phyloP scores from a whole-genome alignment of 352 stramenopile genomes.

The Globisporangium polare region DNA sequence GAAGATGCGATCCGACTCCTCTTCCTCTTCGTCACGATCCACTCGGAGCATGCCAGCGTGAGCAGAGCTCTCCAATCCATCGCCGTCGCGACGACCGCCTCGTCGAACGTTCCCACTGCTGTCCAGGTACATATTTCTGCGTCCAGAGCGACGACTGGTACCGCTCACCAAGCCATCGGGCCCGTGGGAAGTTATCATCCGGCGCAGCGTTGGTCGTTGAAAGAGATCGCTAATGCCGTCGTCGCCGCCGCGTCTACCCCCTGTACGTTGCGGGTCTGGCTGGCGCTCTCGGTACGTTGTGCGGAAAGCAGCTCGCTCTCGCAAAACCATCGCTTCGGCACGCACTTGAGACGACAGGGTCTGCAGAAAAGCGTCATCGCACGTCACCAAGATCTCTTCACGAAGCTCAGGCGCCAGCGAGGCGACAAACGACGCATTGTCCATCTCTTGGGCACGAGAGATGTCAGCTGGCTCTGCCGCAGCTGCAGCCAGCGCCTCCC shows the following conservation, averaged over 20 bases:
- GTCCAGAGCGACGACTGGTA: slow-evolving; percentile 34
- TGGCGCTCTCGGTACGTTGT: slow-evolving; percentile 62
- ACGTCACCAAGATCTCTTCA: slow-evolving; percentile 96
- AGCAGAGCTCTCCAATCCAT: slow-evolving; percentile 20
- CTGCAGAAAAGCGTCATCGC: slow-evolving; percentile 93
- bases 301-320: slow-evolving; percentile 89
- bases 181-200: slow-evolving; percentile 77
- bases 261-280: slow-evolving; percentile 21
- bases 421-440: slow-evolving; percentile 97
- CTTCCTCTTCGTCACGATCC: slow-evolving; percentile 72
- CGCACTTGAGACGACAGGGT: slow-evolving; percentile 93
- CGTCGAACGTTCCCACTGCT: slow-evolving; percentile 27
- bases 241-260: slow-evolving; percentile 25
- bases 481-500: slow-evolving; percentile 65
- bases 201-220: slow-evolving; percentile 65
- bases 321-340: slow-evolving; percentile 94
- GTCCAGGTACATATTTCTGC: slow-evolving; percentile 39
- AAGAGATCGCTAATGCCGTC: slow-evolving; percentile 65
- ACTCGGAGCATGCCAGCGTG: slow-evolving; percentile 66
- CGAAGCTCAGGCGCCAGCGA: slow-evolving; percentile 94
- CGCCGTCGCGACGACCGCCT: slow-evolving; percentile 34
- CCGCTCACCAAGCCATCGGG: slow-evolving; percentile 34
- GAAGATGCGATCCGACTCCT: slow-evolving; percentile 51
- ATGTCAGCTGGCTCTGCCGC: slow-evolving; percentile 86
- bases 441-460: slow-evolving; percentile 96